These are phyloP conservation scores for Pelagophyceae sp. DNA, from an alignment of 352 stramenopile species.

Conservation along the genomic window DNA sequence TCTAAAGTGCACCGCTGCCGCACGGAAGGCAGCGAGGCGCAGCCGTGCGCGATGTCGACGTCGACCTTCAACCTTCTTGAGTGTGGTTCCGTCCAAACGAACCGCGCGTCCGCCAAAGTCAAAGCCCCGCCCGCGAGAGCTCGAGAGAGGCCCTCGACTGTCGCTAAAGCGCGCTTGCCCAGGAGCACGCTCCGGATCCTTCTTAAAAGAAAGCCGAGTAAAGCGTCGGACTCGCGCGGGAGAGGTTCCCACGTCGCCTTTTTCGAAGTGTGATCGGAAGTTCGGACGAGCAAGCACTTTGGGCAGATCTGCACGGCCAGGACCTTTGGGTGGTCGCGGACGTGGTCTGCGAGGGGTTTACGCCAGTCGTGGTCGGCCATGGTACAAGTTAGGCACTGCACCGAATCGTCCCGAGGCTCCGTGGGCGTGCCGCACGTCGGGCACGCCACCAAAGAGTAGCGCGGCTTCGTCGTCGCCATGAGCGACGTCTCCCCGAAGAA, in stretches of 20 bases:
- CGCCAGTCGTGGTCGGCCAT: conserved; percentile 2
- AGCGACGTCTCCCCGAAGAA: too few species aligned
- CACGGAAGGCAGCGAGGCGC: conserved; percentile 23
- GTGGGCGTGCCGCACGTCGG: conserved; percentile 11
- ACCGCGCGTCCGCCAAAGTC: conserved; percentile 54
- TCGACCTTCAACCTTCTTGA: conserved; percentile 63
- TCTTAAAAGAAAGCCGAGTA: not conserved
- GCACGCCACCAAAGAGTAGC: too few species aligned
- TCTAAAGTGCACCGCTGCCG: conserved; percentile 49
- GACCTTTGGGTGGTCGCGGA: not conserved
- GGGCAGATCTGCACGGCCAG: not conserved
- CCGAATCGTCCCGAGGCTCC: not conserved
- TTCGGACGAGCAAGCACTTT: not conserved
- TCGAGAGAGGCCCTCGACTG: not conserved
- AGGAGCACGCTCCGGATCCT: not conserved
- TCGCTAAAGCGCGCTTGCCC: not conserved
- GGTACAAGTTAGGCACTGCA: not conserved
- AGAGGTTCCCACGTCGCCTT: not conserved
- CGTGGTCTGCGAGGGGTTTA: not conserved
- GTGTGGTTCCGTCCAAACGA: conserved; percentile 69
- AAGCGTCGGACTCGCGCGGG: not conserved
- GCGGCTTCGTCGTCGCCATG: too few species aligned
- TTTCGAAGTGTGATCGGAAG: not conserved
- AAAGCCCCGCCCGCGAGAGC: not conserved
- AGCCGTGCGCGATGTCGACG: conserved; percentile 54